Base-by-base conservation (phyloP, 805 yeast genomes). In the Isabelozyma rhagii region DNA sequence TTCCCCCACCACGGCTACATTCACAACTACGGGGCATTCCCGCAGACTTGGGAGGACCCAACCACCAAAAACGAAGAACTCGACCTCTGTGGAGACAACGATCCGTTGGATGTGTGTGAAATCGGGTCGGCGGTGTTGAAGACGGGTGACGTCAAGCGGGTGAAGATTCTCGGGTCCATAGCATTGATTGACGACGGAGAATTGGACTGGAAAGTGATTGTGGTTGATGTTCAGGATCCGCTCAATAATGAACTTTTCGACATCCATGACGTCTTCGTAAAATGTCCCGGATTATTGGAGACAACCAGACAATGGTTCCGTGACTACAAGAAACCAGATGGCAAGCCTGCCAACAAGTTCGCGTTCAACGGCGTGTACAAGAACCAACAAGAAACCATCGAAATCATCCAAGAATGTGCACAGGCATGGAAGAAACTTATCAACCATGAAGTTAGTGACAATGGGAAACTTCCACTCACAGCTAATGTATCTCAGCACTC, bases 31-130 rank as follows among this genome's bases (percentile, higher is more conserved):
- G 96, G 97, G 43, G 93, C 96, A 3, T 75, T 89, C 58, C 92
- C 96, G 14, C 96, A 89, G 73, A 93, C 98, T 3, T 93, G 98
- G 98, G 99, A 93, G 70, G 96, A 94, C 64, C 96, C 96, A n/a
- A 81, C 85, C 51, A 74, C 72, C 47, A 61, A 61, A 43, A 60
- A 66, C 48, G 68, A 60, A 72, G 68, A 83, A 74, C 63, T 82
- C 27, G 67, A 61, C 11, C 60, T 69, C 17, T 65, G 44, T 61
- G 79, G 79, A 46, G 79, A 74, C 57, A 71, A 73, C 59, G 79
- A 74, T 60, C 79, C 79, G 14, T 66, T 74, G 55, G 79, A 74
- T 63, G 92, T 92, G 43, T 84, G 97, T 63, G 99, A 93, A 62
- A 89, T 93, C 51, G 96, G 97, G 61, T 81, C 84, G 58, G 66